Percentiles rank a stretch among this genome's conserved stretches.
These are phyloP conservation scores for Paraurostyla sp. DNA, from an alignment of 73 alveolate species.

Conservation along the genomic window DNA sequence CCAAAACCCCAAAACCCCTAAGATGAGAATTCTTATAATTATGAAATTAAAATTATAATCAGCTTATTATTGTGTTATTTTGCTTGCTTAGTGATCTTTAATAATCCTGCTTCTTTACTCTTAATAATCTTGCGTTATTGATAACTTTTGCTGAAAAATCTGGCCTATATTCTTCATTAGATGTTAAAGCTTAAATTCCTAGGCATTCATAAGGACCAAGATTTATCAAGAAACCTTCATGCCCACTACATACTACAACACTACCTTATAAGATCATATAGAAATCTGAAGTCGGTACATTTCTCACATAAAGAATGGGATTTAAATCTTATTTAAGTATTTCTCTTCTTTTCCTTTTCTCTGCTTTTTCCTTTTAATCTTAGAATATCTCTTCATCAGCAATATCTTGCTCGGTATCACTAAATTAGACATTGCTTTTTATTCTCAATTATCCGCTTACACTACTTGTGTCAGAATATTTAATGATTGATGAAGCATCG, in stretches of 20 bases:
- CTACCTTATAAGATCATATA: conserved; percentile 42
- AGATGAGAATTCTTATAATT: too few species aligned
- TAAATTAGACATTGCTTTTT: neutral
- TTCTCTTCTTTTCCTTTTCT: too few species aligned
- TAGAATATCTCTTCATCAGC: neutral
- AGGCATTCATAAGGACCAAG: conserved; percentile 12
- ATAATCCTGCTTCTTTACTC: too few species aligned
- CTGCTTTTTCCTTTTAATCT: neutral
- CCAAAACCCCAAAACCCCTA: too few species aligned
- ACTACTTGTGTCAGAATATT: too few species aligned
- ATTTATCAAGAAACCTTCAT: conserved; percentile 60
- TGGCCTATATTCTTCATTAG: neutral
- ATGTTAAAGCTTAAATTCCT: conserved; percentile 18
- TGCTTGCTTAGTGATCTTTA: too few species aligned
- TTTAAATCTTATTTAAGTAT: neutral
- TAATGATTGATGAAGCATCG: too few species aligned
- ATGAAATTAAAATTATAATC: too few species aligned
- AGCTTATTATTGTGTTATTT: too few species aligned
- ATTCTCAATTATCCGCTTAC: too few species aligned
- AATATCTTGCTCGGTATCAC: neutral
- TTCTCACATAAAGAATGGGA: neutral
- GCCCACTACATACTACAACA: conserved; percentile 53
- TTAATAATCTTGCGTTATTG: neutral
- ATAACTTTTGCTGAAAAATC: conserved; percentile 12
- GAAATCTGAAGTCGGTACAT: conserved; percentile 30